Percentiles rank a stretch among this genome's conserved stretches.
These are phyloP conservation scores for Penicillium oxalicum DNA, from an alignment of 2,329 filamentous ascomycete species.

Conservation along the genomic window DNA sequence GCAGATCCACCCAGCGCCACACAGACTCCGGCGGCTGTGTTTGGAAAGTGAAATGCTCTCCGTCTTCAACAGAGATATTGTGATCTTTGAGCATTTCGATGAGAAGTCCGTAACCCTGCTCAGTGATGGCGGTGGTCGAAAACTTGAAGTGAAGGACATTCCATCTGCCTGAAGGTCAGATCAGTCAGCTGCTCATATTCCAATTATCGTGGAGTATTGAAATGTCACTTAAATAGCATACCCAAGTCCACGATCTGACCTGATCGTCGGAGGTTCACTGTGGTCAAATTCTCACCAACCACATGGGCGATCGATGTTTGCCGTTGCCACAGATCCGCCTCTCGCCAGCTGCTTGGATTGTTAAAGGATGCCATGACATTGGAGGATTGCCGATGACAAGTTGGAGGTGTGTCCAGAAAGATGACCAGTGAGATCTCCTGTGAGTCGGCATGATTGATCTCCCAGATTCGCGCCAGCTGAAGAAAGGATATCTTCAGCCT, in stretches of 20 bases:
- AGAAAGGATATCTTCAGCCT: conserved; percentile 43
- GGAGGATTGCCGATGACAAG: conserved; percentile 39
- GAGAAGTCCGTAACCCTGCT: conserved; percentile 32
- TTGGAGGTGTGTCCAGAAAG: conserved; percentile 40
- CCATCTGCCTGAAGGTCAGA: conserved; percentile 50
- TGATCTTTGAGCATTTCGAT: conserved; percentile 60
- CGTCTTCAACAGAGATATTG: conserved; percentile 56
- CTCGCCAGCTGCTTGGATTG: conserved; percentile 46
- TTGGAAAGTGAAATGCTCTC: conserved; percentile 38
- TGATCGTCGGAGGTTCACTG: conserved; percentile 45
- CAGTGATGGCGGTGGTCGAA: conserved; percentile 20
- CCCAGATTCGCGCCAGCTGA: conserved; percentile 37
- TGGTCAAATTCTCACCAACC: conserved; percentile 27
- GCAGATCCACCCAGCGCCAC: conserved; percentile 39
- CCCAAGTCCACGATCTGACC: conserved; percentile 49
- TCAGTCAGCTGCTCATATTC: conserved; percentile 3
- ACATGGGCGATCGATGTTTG: conserved; percentile 57
- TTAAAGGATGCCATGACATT: conserved; percentile 39
- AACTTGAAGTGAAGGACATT: conserved; percentile 54
- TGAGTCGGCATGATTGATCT: conserved; percentile 20
- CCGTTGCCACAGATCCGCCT: conserved; percentile 55
- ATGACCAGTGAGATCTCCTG: conserved; percentile 31
- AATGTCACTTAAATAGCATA: neutral
- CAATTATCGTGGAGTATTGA: neutral
- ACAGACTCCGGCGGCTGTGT: conserved; percentile 19